Evolutionary conservation across 768 basidiomycete genomes (phyloP), one percentile per base, ranked within the genome.

Genomic region (Boletus tomentosulus): DNA sequence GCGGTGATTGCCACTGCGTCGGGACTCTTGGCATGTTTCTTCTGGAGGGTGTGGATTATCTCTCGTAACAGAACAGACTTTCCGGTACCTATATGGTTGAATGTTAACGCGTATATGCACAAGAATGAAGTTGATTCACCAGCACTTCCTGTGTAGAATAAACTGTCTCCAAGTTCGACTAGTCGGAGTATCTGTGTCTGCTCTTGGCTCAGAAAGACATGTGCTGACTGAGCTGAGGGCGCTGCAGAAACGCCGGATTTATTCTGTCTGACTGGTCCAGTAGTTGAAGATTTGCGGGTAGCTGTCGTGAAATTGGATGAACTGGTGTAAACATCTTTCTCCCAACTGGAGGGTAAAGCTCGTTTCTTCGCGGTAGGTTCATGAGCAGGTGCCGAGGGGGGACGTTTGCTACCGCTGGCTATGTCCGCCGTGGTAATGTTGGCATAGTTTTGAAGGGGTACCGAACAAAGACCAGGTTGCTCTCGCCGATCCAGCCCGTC

Each of bases 131-230:
- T 46, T 16, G 39, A 37, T 15, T 35, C 58, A 97, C 95, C 96
- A 55, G 97, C 97, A 75, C 90, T 92, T 27, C 97, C 97, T 2
- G 96, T 99, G 69, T 98, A 99, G 65, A 99, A 99, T 30, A 98
- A 64, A 62, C 85, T 96, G 44, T 84, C 69, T 3, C 83, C 84
- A 12, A 81, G 75, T 33, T 85, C 74, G 1, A 94, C 94, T 34
- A 97, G 76, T 54, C 81, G 78, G 56, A 97, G 73, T 46, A 99
- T 90, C 55, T 87, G 81, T 48, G 76, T 84, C 71, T 99, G 97
- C 65, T 98, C 95, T 55, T 79, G 72, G 69, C 93, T 96, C 54
- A 98, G 76, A 57, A 82, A 79, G 19, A 93, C 70, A 2, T 70
- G 56, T 2, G 80, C 67, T 33, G 66, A 62, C 54, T 68, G 67